phyloP scores from a whole-genome alignment of 257 asterid species.

The Haberlea rhodopensis region DNA sequence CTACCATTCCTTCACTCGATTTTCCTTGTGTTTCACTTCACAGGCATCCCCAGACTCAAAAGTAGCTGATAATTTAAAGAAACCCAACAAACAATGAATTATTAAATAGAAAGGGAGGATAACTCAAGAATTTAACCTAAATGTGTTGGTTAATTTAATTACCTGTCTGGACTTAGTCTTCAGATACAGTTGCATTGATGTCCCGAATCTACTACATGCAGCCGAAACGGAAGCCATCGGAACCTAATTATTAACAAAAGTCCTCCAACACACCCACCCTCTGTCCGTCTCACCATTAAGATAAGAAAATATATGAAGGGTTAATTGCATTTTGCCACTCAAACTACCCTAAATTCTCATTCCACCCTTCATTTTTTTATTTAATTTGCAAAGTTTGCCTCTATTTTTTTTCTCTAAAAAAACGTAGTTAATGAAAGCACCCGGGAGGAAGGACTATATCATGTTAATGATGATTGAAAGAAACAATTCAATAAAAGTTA shows the following conservation, averaged over 20 bases:
- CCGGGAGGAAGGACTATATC: not conserved
- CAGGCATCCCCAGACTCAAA: too few species aligned
- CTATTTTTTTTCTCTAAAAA: not conserved
- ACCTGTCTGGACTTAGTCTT: constrained; percentile 14
- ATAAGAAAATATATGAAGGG: not conserved
- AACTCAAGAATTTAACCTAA: not conserved
- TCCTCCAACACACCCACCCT: too few species aligned
- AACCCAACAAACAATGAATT: too few species aligned
- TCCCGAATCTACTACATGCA: constrained; percentile 38
- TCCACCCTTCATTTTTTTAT: not conserved
- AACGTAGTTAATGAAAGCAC: too few species aligned
- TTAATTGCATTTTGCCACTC: not conserved
- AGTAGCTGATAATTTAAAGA: too few species aligned
- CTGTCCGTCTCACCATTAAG: too few species aligned
- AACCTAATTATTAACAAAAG: not conserved
- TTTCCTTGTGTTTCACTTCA: too few species aligned
- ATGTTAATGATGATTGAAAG: too few species aligned
- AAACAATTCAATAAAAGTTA: too few species aligned
- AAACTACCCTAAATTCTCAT: not conserved
- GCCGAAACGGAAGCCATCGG: constrained; percentile 62
- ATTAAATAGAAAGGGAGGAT: not conserved
- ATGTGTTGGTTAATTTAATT: constrained; percentile 31
- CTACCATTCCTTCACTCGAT: too few species aligned
- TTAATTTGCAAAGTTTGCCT: not conserved
- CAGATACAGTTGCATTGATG: constrained; percentile 31